Conservation (phyloP, 2,329 filamentous ascomycete species). For the Phaeosphaeriaceae sp. region DNA sequence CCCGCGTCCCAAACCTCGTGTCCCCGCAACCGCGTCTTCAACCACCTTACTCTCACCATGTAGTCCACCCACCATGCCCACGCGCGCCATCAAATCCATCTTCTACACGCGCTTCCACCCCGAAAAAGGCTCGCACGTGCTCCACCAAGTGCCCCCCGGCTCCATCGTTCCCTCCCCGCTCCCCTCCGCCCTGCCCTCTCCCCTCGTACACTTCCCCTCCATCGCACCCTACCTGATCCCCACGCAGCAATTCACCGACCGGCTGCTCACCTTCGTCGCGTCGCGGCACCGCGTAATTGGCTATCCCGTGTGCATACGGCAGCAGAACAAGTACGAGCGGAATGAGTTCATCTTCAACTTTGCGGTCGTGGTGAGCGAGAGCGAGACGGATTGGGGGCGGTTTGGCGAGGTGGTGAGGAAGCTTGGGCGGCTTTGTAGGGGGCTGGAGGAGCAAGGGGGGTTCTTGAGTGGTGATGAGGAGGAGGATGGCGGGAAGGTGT, state of each 20-base stretch:
- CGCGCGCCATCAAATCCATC: conserved; percentile 64
- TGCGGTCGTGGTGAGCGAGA: conserved; percentile 77
- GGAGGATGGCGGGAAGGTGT: conserved; percentile 59
- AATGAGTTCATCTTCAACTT: conserved; percentile 99
- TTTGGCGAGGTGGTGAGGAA: conserved; percentile 88
- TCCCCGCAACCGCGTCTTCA: neutral
- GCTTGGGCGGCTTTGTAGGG: conserved; percentile 82
- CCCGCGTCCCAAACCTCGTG: neutral
- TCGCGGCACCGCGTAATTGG: conserved; percentile 84
- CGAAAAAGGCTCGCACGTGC: conserved; percentile 63
- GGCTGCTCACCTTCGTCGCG: conserved; percentile 77
- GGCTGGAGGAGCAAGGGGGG: conserved; percentile 88
- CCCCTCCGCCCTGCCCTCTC: conserved; percentile 56
- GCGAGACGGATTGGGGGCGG: conserved; percentile 71
- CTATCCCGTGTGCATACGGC: conserved; percentile 82
- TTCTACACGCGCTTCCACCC: conserved; percentile 73
- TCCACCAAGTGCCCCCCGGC: conserved; percentile 69
- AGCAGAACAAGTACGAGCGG: conserved; percentile 80
- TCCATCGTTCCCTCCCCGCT: conserved; percentile 55
- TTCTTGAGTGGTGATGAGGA: conserved; percentile 73
- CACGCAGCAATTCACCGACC: conserved; percentile 92
- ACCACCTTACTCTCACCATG: conserved; percentile 18
- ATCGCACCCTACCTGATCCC: conserved; percentile 94
- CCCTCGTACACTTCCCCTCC: conserved; percentile 83
- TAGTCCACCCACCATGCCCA: conserved; percentile 38